A percentile compares a stretch with the other conserved stretches of the same genome.
Evolutionary conservation across 1,284 basidiomycete species (phyloP).

Genomic region (Volvariella surrecta): DNA sequence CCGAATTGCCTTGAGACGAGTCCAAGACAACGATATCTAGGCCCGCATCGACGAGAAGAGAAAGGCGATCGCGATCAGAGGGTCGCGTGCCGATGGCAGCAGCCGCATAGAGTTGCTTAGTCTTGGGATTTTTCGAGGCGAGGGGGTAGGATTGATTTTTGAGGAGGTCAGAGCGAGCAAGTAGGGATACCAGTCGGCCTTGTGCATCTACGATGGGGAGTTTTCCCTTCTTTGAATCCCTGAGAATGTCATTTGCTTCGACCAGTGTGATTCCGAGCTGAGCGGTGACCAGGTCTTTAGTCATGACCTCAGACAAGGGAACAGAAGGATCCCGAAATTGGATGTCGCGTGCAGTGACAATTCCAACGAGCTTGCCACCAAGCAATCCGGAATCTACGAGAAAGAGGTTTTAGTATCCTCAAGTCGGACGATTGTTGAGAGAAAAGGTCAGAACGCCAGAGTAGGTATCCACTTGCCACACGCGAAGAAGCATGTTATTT

Average conservation of each 20-base stretch:
- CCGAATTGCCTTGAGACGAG: constrained; percentile 95
- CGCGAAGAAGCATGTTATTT: constrained; percentile 54
- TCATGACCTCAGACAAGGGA: constrained; percentile 88
- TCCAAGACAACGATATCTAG: constrained; percentile 95
- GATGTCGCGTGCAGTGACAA: constrained; percentile 94
- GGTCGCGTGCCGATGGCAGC: constrained; percentile 96
- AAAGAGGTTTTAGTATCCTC: constrained; percentile 8
- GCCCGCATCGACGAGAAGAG: constrained; percentile 86
- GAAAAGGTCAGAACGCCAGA: constrained; percentile 27
- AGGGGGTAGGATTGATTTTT: constrained; percentile 98
- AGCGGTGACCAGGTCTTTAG: constrained; percentile 77
- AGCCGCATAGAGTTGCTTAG: constrained; percentile 95
- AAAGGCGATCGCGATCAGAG: constrained; percentile 81
- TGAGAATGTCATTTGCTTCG: constrained; percentile 92
- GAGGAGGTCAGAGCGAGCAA: constrained; percentile 93
- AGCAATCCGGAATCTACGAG: constrained; percentile 77
- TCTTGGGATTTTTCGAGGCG: constrained; percentile 86
- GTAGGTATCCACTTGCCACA: constrained; percentile 64
- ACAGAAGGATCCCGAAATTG: constrained; percentile 79
- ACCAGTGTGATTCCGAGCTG: constrained; percentile 80
- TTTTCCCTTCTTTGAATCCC: constrained; percentile 97
- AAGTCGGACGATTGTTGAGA: not conserved
- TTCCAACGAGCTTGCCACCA: constrained; percentile 90
- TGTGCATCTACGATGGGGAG: constrained; percentile 80
- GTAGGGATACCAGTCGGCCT: constrained; percentile 77